phyloP scores from a whole-genome alignment of 495 filamentous ascomycete genomes.

The Lasiosphaeria hispida region DNA sequence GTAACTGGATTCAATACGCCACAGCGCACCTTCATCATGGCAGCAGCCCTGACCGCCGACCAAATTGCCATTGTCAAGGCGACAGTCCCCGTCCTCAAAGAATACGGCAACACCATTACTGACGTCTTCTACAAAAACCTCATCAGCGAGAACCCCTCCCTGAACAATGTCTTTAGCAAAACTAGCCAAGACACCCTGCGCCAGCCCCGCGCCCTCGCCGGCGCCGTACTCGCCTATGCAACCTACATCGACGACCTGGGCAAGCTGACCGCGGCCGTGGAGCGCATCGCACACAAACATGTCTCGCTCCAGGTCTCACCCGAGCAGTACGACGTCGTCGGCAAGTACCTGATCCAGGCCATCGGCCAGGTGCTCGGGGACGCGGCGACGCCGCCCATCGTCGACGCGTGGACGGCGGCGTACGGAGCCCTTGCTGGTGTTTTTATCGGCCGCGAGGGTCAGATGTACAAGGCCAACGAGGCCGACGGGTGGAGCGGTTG shows the following conservation, averaged over 20 bases:
- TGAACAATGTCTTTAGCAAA: slow-evolving; percentile 66
- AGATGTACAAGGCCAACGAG: slow-evolving; percentile 56
- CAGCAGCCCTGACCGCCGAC: slow-evolving; percentile 35
- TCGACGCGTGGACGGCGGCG: slow-evolving; percentile 63
- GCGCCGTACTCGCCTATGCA: slow-evolving; percentile 67
- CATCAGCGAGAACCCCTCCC: slow-evolving; percentile 56
- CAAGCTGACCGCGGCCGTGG: slow-evolving; percentile 59
- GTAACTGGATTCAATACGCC: background rate
- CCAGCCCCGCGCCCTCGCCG: slow-evolving; percentile 64
- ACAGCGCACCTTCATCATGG: slow-evolving; percentile 10
- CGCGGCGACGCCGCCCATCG: slow-evolving; percentile 63
- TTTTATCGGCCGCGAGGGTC: slow-evolving; percentile 61
- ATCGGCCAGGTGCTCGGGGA: slow-evolving; percentile 66
- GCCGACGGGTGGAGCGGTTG: slow-evolving; percentile 57
- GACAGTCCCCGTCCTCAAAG: slow-evolving; percentile 60
- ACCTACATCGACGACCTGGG: slow-evolving; percentile 67
- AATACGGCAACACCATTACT: slow-evolving; percentile 66
- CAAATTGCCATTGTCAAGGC: slow-evolving; percentile 56
- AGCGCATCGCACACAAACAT: slow-evolving; percentile 74
- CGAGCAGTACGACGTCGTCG: slow-evolving; percentile 67
- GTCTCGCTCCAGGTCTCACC: slow-evolving; percentile 67
- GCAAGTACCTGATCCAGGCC: slow-evolving; percentile 62
- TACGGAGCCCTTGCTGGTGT: slow-evolving; percentile 64
- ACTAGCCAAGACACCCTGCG: slow-evolving; percentile 63
- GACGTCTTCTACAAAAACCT: slow-evolving; percentile 67